These are phyloP conservation scores for Plasmopara halstedii DNA, from an alignment of 352 stramenopile genomes.

Conservation along the genomic window DNA sequence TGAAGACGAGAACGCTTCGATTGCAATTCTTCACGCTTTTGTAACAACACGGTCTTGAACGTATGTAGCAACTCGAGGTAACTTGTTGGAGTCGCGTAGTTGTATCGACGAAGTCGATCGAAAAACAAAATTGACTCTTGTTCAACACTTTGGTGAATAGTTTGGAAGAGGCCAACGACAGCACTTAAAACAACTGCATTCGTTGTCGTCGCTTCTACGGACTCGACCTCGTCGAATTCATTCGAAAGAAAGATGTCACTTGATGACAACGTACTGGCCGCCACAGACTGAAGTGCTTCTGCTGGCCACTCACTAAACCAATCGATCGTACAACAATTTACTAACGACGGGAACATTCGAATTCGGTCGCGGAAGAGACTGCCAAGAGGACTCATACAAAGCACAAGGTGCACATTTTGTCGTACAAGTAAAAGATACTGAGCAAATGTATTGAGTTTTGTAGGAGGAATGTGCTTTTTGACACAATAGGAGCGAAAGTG, in stretches of 20 bases:
- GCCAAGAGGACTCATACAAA: constrained; percentile 90
- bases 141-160: constrained; percentile 89
- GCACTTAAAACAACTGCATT: constrained; percentile 13
- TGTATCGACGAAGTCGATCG: constrained; percentile 80
- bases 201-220: constrained; percentile 5
- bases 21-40: constrained; percentile 86
- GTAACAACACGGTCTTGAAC: constrained; percentile 86
- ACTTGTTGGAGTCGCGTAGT: constrained; percentile 92
- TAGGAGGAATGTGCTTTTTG: constrained; percentile 87
- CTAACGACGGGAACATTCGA: constrained; percentile 86
- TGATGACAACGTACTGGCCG: constrained; percentile 30
- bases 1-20: constrained; percentile 80
- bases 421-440: constrained; percentile 91
- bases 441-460: constrained; percentile 92
- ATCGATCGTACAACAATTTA: constrained; percentile 87
- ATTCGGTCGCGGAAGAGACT: constrained; percentile 88
- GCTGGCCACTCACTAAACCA: constrained; percentile 87
- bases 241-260: constrained; percentile 57
- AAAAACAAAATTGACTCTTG: constrained; percentile 77
- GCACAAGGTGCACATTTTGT: constrained; percentile 88
- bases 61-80: constrained; percentile 92
- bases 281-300: constrained; percentile 75
- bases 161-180: constrained; percentile 75
- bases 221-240: constrained; percentile 13
- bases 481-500: constrained; percentile 86